phyloP scores from a whole-genome alignment of 352 stramenopile species.

The Phytophthora europaea region DNA sequence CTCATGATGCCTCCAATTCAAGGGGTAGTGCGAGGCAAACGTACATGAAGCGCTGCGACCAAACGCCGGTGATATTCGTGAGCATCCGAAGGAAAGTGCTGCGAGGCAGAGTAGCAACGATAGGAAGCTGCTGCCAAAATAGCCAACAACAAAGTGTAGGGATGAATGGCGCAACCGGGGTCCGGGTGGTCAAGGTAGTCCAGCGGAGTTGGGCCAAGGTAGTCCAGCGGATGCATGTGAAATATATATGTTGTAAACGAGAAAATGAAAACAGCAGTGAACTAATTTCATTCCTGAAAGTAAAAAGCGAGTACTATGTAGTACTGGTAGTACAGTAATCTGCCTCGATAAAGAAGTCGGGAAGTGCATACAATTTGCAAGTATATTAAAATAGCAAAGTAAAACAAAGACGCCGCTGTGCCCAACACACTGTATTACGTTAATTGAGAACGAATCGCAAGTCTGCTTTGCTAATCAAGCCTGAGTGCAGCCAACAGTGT shows the following conservation, averaged over 20 bases:
- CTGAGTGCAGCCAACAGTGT: too few relatives aligned
- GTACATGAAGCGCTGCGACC: conserved; percentile 25
- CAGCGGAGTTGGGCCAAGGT: not conserved
- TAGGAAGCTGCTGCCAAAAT: conserved; percentile 37
- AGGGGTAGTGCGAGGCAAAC: conserved; percentile 42
- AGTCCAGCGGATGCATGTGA: conserved; percentile 5
- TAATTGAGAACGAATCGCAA: too few relatives aligned
- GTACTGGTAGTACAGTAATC: too few relatives aligned
- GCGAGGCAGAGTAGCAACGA: conserved; percentile 38
- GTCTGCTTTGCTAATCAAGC: too few relatives aligned
- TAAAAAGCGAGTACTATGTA: not conserved
- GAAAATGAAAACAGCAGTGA: not conserved
- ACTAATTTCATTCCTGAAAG: not conserved
- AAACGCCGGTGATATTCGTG: conserved; percentile 23
- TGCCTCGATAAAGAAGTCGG: too few relatives aligned
- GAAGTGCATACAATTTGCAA: too few relatives aligned
- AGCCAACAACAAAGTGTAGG: conserved; percentile 23
- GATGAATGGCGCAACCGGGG: conserved; percentile 17
- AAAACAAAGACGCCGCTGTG: too few relatives aligned
- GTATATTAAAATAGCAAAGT: too few relatives aligned
- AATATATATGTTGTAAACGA: not conserved
- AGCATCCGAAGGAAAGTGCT: conserved; percentile 36
- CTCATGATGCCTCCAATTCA: conserved; percentile 41
- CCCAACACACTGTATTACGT: too few relatives aligned
- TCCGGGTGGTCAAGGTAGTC: conserved; percentile 9